phyloP scores from a whole-genome alignment of 1,284 basidiomycete genomes.

The Peniophora sp. region DNA sequence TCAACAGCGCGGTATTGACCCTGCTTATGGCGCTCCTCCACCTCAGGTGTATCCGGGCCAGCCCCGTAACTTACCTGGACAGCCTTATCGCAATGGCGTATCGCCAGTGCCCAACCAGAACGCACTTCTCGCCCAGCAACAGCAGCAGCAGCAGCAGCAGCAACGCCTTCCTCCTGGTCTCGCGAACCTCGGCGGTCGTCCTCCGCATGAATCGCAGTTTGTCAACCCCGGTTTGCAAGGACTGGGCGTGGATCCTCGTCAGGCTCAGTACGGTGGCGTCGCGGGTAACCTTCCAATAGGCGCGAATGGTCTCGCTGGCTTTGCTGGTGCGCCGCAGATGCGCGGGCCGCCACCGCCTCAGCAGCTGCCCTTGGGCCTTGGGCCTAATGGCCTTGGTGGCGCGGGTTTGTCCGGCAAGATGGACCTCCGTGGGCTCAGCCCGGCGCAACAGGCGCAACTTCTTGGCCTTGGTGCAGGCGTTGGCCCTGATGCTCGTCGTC shows the following conservation, averaged over 20 bases:
- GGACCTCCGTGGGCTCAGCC: constrained; percentile 43
- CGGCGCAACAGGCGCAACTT: constrained; percentile 45
- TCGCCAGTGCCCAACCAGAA: constrained; percentile 50
- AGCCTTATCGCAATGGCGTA: constrained; percentile 61
- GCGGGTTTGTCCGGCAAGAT: constrained; percentile 40
- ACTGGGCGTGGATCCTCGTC: constrained; percentile 35
- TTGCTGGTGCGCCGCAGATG: constrained; percentile 39
- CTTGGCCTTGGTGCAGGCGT: constrained; percentile 33
- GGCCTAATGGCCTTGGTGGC: constrained; percentile 30
- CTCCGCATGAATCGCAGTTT: constrained; percentile 73
- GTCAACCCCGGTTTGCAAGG: constrained; percentile 38
- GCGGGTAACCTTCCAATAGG: constrained; percentile 45
- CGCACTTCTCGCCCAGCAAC: constrained; percentile 28
- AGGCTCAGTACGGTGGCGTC: constrained; percentile 38
- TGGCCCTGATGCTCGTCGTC: constrained; percentile 26
- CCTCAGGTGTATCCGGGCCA: constrained; percentile 42
- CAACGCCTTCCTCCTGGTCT: constrained; percentile 63
- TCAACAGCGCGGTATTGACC: constrained; percentile 46
- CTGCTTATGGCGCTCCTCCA: constrained; percentile 44
- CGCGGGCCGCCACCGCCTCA: constrained; percentile 40
- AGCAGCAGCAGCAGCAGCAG: constrained; percentile 39
- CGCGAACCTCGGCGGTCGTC: constrained; percentile 73
- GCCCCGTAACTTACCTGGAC: constrained; percentile 49
- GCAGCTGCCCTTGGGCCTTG: constrained; percentile 39
- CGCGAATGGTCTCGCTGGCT: constrained; percentile 31